Conservation (phyloP, 306 rosid genomes). For the Begonia loranthoides region DNA sequence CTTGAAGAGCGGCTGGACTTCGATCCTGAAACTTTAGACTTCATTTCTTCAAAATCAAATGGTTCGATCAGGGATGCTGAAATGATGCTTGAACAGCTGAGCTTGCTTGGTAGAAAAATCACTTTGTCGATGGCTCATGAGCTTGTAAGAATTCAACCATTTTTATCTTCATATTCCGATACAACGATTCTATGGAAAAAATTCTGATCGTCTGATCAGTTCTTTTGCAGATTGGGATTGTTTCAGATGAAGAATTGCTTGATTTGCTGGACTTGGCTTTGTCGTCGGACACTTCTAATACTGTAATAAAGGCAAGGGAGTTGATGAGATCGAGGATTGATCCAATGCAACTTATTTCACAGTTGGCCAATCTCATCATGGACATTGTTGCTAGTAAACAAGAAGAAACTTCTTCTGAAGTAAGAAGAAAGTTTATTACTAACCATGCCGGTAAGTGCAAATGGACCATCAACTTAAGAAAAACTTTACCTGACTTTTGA, state of each 20-base stretch:
- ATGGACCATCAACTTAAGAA: no score
- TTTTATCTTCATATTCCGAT: neutral
- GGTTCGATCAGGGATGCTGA: slow-evolving; percentile 95
- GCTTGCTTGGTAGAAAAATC: slow-evolving; percentile 68
- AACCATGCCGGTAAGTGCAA: slow-evolving; percentile 44
- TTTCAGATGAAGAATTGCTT: slow-evolving; percentile 73
- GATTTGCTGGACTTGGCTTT: slow-evolving; percentile 77
- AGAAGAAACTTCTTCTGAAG: slow-evolving; percentile 32
- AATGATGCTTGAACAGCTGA: slow-evolving; percentile 86
- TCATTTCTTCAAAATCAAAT: slow-evolving; percentile 53
- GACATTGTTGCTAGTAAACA: slow-evolving; percentile 73
- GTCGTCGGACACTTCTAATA: slow-evolving; percentile 70
- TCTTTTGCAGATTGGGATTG: slow-evolving; percentile 62
- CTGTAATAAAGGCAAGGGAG: slow-evolving; percentile 68
- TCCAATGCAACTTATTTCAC: slow-evolving; percentile 78
- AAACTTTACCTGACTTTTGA: no score
- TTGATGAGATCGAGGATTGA: slow-evolving; percentile 70
- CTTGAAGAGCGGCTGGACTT: slow-evolving; percentile 47
- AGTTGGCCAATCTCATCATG: slow-evolving; percentile 77
- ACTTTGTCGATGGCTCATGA: slow-evolving; percentile 47
- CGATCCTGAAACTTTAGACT: slow-evolving; percentile 59
- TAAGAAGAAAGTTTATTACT: slow-evolving; percentile 27
- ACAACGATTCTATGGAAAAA: neutral
- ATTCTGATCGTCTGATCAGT: neutral
- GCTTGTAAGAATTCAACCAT: slow-evolving; percentile 45